These are phyloP conservation scores for Arthroderma sp. DNA, from an alignment of 2,329 filamentous ascomycete genomes.

Conservation along the genomic window DNA sequence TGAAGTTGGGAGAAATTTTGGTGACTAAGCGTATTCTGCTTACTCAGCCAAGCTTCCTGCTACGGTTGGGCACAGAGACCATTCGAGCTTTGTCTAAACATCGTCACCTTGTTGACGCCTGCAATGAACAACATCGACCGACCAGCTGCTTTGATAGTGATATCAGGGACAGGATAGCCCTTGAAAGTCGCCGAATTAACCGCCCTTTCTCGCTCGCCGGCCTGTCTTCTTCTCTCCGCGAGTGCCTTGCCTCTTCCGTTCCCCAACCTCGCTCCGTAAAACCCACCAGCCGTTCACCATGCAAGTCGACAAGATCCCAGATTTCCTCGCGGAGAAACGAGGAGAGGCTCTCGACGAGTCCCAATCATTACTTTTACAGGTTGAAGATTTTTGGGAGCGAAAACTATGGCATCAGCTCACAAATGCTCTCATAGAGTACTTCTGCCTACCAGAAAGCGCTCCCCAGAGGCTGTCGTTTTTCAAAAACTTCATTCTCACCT, in stretches of 20 bases:
- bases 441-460: slow-evolving; percentile 67
- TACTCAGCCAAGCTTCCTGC: slow-evolving; percentile 7
- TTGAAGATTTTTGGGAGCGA: slow-evolving; percentile 95
- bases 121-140: background rate
- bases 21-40: background rate
- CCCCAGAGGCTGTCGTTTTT: slow-evolving; percentile 80
- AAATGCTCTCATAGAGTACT: slow-evolving; percentile 75
- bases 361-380: slow-evolving; percentile 75
- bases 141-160: background rate
- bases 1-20: background rate
- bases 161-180: background rate
- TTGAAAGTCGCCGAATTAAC: background rate
- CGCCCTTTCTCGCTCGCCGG: too few relatives aligned
- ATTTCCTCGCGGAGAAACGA: slow-evolving; percentile 84
- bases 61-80: slow-evolving; percentile 21
- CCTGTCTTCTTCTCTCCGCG: background rate
- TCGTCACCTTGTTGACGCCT: slow-evolving; percentile 10
- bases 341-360: slow-evolving; percentile 78
- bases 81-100: slow-evolving; percentile 18
- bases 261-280: background rate
- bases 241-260: background rate
- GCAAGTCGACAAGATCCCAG: slow-evolving; percentile 77
- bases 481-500: slow-evolving; percentile 88
- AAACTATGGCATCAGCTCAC: slow-evolving; percentile 99
- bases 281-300: slow-evolving; percentile 37